phyloP scores from a whole-genome alignment of 108 stramenopile species.

The Stephanodiscus minutulus region DNA sequence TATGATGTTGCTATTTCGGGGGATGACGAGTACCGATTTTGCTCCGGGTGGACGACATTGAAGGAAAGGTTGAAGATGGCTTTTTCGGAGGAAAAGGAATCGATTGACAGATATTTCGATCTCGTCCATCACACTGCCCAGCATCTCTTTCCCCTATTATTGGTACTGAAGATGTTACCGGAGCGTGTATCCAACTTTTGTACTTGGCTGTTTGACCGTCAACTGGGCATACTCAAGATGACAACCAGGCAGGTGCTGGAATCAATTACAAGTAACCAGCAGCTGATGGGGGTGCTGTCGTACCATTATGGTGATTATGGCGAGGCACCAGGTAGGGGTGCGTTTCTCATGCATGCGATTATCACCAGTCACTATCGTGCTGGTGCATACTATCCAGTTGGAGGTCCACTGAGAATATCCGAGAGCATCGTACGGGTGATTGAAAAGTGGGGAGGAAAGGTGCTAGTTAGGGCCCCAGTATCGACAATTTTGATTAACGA shows the following conservation, averaged over 20 bases:
- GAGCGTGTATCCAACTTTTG: conserved; percentile 15
- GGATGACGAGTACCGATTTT: conserved; percentile 21
- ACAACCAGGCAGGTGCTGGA: conserved; percentile 39
- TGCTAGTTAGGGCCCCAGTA: conserved; percentile 33
- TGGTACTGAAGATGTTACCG: conserved; percentile 23
- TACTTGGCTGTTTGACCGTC: not conserved
- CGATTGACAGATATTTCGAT: conserved; percentile 33
- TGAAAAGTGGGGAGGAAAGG: conserved; percentile 23
- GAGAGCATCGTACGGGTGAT: conserved; percentile 17
- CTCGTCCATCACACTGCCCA: conserved; percentile 3
- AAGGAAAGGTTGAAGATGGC: conserved; percentile 21
- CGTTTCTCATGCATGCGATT: conserved; percentile 36
- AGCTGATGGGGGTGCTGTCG: conserved; percentile 33
- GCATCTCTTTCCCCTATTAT: conserved; percentile 11
- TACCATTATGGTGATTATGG: conserved; percentile 47
- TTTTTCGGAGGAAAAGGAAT: conserved; percentile 31
- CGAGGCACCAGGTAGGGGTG: conserved; percentile 13
- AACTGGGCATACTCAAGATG: conserved; percentile 15
- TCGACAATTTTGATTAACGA: conserved; percentile 39
- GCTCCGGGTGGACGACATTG: conserved; percentile 27
- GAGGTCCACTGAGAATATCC: conserved; percentile 34
- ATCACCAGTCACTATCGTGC: conserved; percentile 22
- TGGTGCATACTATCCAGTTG: conserved; percentile 42
- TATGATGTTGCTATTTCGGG: conserved; percentile 38
- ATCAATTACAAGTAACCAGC: conserved; percentile 29